Evolutionary conservation across 2,329 filamentous ascomycete species (phyloP).

Genomic region (Neurospora sp.): DNA sequence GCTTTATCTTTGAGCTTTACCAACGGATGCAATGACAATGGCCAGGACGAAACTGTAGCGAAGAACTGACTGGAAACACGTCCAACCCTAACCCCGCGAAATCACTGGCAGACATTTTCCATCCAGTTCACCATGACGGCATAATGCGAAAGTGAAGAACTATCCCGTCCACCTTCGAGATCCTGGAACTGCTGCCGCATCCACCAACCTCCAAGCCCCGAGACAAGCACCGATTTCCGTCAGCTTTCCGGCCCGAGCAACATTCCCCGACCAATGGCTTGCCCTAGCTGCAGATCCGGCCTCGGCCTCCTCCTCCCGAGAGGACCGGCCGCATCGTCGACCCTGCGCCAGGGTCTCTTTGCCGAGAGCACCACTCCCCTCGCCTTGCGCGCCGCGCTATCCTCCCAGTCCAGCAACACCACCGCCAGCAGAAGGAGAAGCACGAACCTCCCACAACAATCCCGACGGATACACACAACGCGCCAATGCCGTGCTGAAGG

Average conservation of each 20-base stretch:
- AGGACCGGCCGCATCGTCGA: slow-evolving; percentile 15
- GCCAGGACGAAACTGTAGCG: neutral
- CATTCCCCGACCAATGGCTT: slow-evolving; percentile 30
- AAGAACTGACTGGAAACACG: neutral
- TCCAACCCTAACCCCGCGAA: neutral
- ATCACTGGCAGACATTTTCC: neutral
- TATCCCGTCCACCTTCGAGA: neutral
- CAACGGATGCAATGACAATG: neutral
- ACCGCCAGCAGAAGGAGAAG: neutral
- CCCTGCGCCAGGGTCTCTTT: slow-evolving; percentile 1
- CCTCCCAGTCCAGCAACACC: neutral
- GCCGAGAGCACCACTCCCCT: neutral
- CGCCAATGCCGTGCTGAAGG: slow-evolving; percentile 1
- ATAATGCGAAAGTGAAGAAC: slow-evolving; percentile 1
- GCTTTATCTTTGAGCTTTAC: neutral
- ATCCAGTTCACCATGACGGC: neutral
- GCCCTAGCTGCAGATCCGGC: slow-evolving; percentile 38
- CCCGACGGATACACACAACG: neutral
- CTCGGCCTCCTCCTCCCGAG: slow-evolving; percentile 27
- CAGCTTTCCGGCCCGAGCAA: neutral
- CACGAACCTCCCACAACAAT: slow-evolving; percentile 4
- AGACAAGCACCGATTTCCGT: neutral
- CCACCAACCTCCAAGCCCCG: neutral
- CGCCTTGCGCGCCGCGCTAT: neutral
- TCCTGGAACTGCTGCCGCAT: neutral